Base-by-base conservation (phyloP, 2,329 filamentous ascomycete species). In the Dactylellina sp. region DNA sequence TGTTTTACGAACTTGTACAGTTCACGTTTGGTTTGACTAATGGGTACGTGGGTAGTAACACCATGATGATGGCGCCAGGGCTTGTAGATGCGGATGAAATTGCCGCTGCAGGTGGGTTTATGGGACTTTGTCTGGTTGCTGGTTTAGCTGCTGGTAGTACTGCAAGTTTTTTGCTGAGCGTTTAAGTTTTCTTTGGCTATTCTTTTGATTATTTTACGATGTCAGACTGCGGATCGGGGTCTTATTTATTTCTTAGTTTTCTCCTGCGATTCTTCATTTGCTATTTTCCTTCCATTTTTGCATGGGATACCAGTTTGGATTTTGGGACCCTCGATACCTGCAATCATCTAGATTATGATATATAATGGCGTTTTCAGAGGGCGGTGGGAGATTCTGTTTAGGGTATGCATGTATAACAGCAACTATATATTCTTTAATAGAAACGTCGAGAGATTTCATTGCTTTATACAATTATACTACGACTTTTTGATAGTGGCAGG, bases 101-200 rank as follows among this genome's bases (percentile, higher is more conserved):
- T 35, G 93, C 97, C 82, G 93, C 92, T 4, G 89, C 93, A 0
- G 95, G 94, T 50, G 92, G 91, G 0, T 98, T 98, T 80, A 98
- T 99, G 95, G 90, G 91, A 3, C 47, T 75, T 25, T 75, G 70
- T 47, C 52, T 75, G 62, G 63, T 75, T 44, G 57, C 70, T 28
- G 70, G 70, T 14, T 62, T 75, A 40, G 70, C 70, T 44, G 57
- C 42, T 16, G 70, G 70, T n/a, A 66, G 61, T 28, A 37, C 28
- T 47, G 56, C 57, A 20, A 75, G 70, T 25, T 75, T 75, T 46
- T 68, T 75, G 40, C 28, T 75, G 12, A 57, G 20, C 25, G 37
- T 75, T 55, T 72, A 18, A 49, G 18, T 22, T 1, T 22, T 6
- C 14, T 22, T 57, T 44, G 28, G 20, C 4, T 20, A 4, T 7